Conservation (phyloP, 1,139 yeast genomes). For the Geotrichum fermentans region DNA sequence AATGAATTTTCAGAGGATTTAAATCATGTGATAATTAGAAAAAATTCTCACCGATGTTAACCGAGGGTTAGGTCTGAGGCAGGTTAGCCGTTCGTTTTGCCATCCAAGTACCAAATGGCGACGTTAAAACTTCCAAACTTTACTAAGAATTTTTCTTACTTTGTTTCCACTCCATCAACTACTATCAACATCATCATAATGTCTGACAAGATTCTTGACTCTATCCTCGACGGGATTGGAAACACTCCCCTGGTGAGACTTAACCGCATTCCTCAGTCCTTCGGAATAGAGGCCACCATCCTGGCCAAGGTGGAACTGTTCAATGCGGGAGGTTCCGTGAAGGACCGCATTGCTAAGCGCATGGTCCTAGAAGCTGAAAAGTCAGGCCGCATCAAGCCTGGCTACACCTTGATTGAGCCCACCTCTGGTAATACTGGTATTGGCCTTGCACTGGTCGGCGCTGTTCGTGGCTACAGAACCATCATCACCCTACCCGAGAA, state of each 20-base stretch:
- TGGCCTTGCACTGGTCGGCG: constrained; percentile 82
- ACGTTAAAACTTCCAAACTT: not conserved
- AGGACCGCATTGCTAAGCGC: constrained; percentile 56
- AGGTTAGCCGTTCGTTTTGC: too few species aligned
- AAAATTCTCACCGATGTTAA: too few species aligned
- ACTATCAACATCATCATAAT: not conserved
- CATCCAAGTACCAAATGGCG: too few species aligned
- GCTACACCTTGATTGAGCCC: constrained; percentile 82
- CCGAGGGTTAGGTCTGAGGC: too few species aligned
- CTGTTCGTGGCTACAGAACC: constrained; percentile 81
- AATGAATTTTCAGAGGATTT: too few species aligned
- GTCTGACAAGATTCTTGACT: constrained; percentile 25
- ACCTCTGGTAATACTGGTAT: constrained; percentile 78
- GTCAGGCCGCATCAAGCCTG: constrained; percentile 75
- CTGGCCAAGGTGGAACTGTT: constrained; percentile 59
- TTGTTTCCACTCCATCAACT: not conserved
- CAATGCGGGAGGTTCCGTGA: constrained; percentile 68
- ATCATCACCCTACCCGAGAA: constrained; percentile 87
- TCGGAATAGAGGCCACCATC: constrained; percentile 59
- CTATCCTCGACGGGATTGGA: constrained; percentile 62
- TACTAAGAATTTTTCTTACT: not conserved
- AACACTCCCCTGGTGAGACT: constrained; percentile 75
- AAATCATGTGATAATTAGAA: too few species aligned
- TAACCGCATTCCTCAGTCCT: constrained; percentile 70
- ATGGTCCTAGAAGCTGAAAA: constrained; percentile 82